These are phyloP conservation scores for Suillus variegatus DNA, from an alignment of 768 basidiomycete genomes.

Conservation along the genomic window DNA sequence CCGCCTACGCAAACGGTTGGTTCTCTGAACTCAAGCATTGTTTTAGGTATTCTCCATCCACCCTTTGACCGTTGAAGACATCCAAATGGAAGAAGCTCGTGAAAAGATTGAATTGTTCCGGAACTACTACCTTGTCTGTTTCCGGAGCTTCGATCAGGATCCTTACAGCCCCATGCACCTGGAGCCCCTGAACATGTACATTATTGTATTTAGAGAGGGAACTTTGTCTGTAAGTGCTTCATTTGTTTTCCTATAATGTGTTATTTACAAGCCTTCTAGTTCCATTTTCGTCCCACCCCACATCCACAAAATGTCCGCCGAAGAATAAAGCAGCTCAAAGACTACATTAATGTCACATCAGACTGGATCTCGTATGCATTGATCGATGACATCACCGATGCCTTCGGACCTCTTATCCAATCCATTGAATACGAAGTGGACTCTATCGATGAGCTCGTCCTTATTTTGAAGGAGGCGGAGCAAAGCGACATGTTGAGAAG, in stretches of 20 bases:
- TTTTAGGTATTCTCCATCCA: conserved; percentile 92
- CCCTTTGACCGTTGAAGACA: conserved; percentile 98
- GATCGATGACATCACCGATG: conserved; percentile 99
- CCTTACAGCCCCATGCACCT: conserved; percentile 95
- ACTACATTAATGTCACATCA: conserved; percentile 97
- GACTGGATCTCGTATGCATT: conserved; percentile 99
- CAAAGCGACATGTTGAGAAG: conserved; percentile 98
- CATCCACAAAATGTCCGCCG: conserved; percentile 98
- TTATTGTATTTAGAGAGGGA: conserved; percentile 97
- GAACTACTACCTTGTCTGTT: conserved; percentile 98
- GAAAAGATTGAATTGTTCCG: conserved; percentile 99
- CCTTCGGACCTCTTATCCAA: conserved; percentile 97
- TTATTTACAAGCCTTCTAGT: conserved; percentile 44
- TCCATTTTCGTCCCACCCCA: conserved; percentile 96
- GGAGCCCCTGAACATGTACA: conserved; percentile 99
- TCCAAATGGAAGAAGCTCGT: conserved; percentile 98
- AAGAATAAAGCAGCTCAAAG: conserved; percentile 97
- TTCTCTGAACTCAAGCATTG: conserved; percentile 6
- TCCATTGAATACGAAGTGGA: conserved; percentile 99
- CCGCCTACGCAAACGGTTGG: conserved; percentile 15
- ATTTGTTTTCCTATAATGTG: background rate
- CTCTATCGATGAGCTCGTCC: conserved; percentile 95
- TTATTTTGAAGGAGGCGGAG: conserved; percentile 74
- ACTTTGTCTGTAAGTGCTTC: conserved; percentile 76
- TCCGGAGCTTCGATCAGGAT: conserved; percentile 98